Conservation (phyloP, 108 stramenopile genomes). For the Stephanodiscus triporus region DNA sequence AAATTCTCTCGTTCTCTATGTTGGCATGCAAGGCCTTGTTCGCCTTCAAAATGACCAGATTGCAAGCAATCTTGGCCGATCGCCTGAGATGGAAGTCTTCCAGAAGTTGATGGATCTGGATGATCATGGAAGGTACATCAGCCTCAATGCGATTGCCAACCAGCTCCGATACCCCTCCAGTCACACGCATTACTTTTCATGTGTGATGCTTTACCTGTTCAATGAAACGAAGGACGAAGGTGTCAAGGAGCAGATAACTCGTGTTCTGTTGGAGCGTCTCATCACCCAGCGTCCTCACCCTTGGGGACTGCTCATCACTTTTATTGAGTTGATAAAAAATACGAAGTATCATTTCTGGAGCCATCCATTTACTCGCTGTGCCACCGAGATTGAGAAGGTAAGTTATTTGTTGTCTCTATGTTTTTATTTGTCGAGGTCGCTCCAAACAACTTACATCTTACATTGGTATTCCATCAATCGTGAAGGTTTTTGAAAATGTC, state of each 20-base stretch:
- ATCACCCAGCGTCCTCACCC: conserved; percentile 99
- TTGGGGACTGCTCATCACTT: conserved; percentile 96
- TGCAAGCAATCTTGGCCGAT: conserved; percentile 68
- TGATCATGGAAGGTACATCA: conserved; percentile 92
- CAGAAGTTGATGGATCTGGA: conserved; percentile 93
- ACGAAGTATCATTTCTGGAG: conserved; percentile 98
- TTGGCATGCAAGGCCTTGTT: conserved; percentile 90
- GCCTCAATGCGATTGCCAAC: conserved; percentile 98
- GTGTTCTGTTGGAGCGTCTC: conserved; percentile 97
- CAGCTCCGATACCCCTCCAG: conserved; percentile 99
- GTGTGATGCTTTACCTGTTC: conserved; percentile 97
- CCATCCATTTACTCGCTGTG: conserved; percentile 97
- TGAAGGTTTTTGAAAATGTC: conserved; percentile 92
- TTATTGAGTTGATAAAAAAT: conserved; percentile 99
- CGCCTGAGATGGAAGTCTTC: conserved; percentile 88
- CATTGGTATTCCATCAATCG: too few relatives aligned
- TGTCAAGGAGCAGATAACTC: conserved; percentile 98
- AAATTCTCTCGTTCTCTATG: conserved; percentile 94
- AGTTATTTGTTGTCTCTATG: too few relatives aligned
- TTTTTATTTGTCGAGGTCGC: too few relatives aligned
- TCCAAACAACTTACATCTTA: too few relatives aligned
- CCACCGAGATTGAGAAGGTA: conserved; percentile 95
- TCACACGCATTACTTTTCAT: conserved; percentile 99
- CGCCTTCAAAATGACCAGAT: conserved; percentile 83
- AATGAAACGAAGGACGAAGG: conserved; percentile 91